A percentile compares a stretch with the other conserved stretches of the same genome.
Conservation (phyloP, 768 basidiomycete species). For the Rhizopogon vesiculosus region DNA sequence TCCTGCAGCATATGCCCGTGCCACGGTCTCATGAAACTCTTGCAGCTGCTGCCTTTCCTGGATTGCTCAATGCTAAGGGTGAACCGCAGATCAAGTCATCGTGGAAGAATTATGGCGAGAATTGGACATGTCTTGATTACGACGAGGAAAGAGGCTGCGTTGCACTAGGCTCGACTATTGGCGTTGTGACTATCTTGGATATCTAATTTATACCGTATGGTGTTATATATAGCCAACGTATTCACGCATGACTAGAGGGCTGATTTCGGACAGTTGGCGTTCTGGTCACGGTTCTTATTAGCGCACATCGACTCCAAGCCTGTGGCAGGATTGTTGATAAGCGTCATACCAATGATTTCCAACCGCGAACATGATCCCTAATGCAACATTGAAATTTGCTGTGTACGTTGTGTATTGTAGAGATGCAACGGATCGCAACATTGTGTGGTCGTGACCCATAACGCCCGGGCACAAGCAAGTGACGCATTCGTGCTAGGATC, state of each 20-base stretch:
- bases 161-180: slow-evolving; percentile 47
- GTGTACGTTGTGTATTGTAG: too few species aligned
- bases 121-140: slow-evolving; percentile 61
- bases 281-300: too few species aligned
- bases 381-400: too few species aligned
- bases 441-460: too few species aligned
- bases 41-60: slow-evolving; percentile 48
- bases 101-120: slow-evolving; percentile 28
- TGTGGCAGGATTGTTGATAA: too few species aligned
- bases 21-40: slow-evolving; percentile 32
- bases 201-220: slow-evolving; percentile 16
- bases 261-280: too few species aligned
- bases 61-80: slow-evolving; percentile 18
- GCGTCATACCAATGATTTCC: too few species aligned
- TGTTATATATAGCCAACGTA: neutral
- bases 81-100: slow-evolving; percentile 25
- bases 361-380: too few species aligned
- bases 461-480: too few species aligned
- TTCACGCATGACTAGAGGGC: neutral
- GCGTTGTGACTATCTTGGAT: slow-evolving; percentile 39
- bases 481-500: too few species aligned
- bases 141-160: slow-evolving; percentile 53
- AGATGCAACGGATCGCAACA: too few species aligned
- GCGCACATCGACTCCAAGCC: too few species aligned
- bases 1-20: slow-evolving; percentile 10